Evolutionary conservation across 2,329 filamentous ascomycete genomes (phyloP), one percentile per base, ranked within the genome.

Genomic region (Huntiella savannae): DNA sequence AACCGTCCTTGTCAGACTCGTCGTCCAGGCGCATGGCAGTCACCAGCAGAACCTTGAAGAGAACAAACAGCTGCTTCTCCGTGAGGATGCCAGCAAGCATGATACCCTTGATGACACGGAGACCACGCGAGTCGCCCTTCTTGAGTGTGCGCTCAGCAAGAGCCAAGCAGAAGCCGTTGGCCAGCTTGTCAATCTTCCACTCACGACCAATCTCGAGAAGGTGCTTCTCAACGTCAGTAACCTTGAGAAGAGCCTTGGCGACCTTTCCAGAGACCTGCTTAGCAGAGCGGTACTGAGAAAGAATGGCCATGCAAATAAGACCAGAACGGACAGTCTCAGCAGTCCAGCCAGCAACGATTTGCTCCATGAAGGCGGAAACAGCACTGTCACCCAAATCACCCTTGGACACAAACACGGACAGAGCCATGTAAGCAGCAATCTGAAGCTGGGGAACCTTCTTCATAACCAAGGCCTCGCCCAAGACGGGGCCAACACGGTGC

Each of bases 351-450:
- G 71, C 64, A 6, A 82, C 79, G 33, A 94, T 74, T 52, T 87
- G 84, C 55, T 93, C 83, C 85, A 96, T 93, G 56, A 98, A 71
- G 1, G 79, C 78, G 46, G 82, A 77, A n/a, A 96, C 67, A 2
- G 87, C 74, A 48, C 73, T 73, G 55, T 96, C 86, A 40, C 82
- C 75, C 11, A 96, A 69, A 41, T 74, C 71, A 1, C 81, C 78
- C 61, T 94, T 94, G 42, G 83, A 78, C 5, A 84, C 86, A 51
- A 96, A 71, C 42, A 96, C 77, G 5, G 85, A 76, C 47, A 87
- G 72, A 15, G 94, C 77, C 81, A 95, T 94, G 60, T 94, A 96
- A 48, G 82, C 87, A 12, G 82, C 86, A 50, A 92, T 73, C 53
- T 87, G 82, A 37, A 94, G 66, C 51, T 88, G 83, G 1, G 85